Base-by-base conservation (phyloP, 257 asterid species). In the Ballota nigra region DNA sequence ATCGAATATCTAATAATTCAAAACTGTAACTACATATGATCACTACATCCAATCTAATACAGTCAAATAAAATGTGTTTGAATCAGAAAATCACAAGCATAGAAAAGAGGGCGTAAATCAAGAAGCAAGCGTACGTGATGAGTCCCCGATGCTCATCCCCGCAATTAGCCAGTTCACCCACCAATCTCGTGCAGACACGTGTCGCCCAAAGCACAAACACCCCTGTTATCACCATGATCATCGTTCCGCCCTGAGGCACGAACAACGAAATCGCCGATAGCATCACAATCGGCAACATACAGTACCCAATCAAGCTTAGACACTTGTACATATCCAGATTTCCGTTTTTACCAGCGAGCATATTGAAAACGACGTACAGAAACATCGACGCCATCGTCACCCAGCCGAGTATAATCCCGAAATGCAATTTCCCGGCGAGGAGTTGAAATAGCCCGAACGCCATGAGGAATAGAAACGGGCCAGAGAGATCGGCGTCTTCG, bases 361-460 rank as follows among this genome's bases (percentile, higher is more conserved):
- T 88, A 64, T 91, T 91, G 80, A 91, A 89, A 20, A 91, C 95
- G 7, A 84, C 84, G 66, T 91, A 91, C 2, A 88, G 84, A 68
- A 91, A 88, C 83, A 89, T 56, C 10, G 97, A 83, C 1, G 96
- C 88, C 83, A 91, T 84, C 0, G 93, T 87, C 9, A 91, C 96
- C 97, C 97, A 91, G 0, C 97, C 97, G 26, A 88, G 81, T 7
- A 91, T 80, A 26, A 91, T 91, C 31, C 97, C 97, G 23, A 91
- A 91, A 60, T 91, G 96, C 16, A 89, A 72, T 77, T 91, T 91
- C 2, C 97, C 96, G 1, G 95, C 97, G 9, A 91, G 92, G 69
- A 91, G 82, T 68, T 91, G 97, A 57, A 91, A 91, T 8, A 91
- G 66, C 15, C 97, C 97, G 66, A 91, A 89, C 0, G 96, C 91